Conservation (phyloP, 352 stramenopile genomes). For the Phytopythium mirpurense region DNA sequence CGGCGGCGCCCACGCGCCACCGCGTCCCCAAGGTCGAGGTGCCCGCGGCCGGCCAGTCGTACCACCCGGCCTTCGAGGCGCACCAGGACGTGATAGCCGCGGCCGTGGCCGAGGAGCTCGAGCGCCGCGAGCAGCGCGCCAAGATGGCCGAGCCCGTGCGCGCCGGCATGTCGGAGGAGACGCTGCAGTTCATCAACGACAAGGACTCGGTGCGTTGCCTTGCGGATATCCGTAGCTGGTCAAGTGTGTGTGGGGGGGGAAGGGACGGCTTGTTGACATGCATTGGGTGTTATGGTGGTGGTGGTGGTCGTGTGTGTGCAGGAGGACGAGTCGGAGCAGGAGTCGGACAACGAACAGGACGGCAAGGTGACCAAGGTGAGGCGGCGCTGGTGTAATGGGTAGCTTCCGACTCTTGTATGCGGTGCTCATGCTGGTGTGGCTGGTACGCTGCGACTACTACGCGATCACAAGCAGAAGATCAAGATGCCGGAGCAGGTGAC, state of each 20-base stretch:
- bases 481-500: constrained; percentile 63
- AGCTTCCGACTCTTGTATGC: too few species aligned
- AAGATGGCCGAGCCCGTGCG: constrained; percentile 39
- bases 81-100: constrained; percentile 79
- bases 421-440: too few species aligned
- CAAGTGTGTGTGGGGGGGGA: constrained; percentile 10
- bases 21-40: constrained; percentile 72
- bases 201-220: constrained; percentile 30
- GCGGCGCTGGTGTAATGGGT: background rate
- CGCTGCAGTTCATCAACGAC: constrained; percentile 73
- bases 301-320: background rate
- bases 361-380: constrained; percentile 21
- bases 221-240: background rate
- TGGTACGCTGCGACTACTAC: too few species aligned
- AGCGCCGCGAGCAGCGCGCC: constrained; percentile 44
- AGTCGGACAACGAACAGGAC: constrained; percentile 40
- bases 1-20: constrained; percentile 51
- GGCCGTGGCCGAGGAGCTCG: constrained; percentile 61
- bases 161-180: constrained; percentile 72
- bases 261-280: constrained; percentile 12
- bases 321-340: constrained; percentile 29
- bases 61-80: constrained; percentile 77
- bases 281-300: background rate
- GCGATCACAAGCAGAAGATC: constrained; percentile 7
- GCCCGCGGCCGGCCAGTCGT: constrained; percentile 72